Evolutionary conservation across 2,329 filamentous ascomycete genomes (phyloP).

Genomic region (Fusarium sororula): DNA sequence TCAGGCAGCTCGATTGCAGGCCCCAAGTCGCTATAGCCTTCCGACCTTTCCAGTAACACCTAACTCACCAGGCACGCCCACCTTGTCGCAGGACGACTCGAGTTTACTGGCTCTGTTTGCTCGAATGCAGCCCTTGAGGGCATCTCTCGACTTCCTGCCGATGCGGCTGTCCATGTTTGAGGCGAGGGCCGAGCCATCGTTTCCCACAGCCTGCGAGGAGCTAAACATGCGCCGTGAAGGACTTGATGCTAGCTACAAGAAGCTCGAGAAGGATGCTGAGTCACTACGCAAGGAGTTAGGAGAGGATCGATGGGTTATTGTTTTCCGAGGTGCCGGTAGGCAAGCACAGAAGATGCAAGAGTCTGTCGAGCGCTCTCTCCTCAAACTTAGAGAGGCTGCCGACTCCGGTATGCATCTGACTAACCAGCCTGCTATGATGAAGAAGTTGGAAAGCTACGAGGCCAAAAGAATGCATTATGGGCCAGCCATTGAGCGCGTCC

Average conservation of each 20-base stretch:
- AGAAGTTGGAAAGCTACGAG: slow-evolving; percentile 92
- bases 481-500: slow-evolving; percentile 88
- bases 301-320: slow-evolving; percentile 94
- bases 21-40: slow-evolving; percentile 75
- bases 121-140: slow-evolving; percentile 91
- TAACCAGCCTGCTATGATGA: slow-evolving; percentile 74
- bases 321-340: slow-evolving; percentile 90
- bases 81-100: slow-evolving; percentile 79
- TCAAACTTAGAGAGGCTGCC: slow-evolving; percentile 82
- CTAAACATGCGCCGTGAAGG: slow-evolving; percentile 77
- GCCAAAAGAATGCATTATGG: slow-evolving; percentile 95
- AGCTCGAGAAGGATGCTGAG: slow-evolving; percentile 89
- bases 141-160: slow-evolving; percentile 92
- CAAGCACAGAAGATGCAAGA: slow-evolving; percentile 98
- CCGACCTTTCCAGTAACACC: slow-evolving; percentile 71
- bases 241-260: slow-evolving; percentile 87
- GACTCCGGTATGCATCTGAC: slow-evolving; percentile 79
- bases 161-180: slow-evolving; percentile 93
- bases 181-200: slow-evolving; percentile 76
- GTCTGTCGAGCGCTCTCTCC: slow-evolving; percentile 87
- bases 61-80: slow-evolving; percentile 64
- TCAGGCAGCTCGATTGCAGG: slow-evolving; percentile 58
- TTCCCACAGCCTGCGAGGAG: slow-evolving; percentile 92
- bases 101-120: slow-evolving; percentile 91
- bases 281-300: slow-evolving; percentile 88